Conservation (phyloP, 257 asterid species). For the Solanum clarkiae region DNA sequence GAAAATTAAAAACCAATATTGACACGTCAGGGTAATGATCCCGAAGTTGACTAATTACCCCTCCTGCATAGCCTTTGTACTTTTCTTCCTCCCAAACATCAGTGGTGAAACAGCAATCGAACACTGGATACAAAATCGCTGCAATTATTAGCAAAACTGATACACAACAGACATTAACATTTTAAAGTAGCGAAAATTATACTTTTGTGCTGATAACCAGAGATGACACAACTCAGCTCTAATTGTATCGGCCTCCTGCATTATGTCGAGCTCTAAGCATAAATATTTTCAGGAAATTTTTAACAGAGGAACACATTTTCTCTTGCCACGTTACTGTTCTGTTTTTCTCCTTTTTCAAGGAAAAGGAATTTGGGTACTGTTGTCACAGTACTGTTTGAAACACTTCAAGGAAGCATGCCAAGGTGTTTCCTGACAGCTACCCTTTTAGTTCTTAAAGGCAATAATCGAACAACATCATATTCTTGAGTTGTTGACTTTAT, state of each 20-base stretch:
- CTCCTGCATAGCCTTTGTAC: slow-evolving; percentile 64
- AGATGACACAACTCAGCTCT: not conserved
- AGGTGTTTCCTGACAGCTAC: not conserved
- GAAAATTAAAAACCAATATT: slow-evolving; percentile 75
- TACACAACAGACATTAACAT: not conserved
- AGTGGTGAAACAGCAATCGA: slow-evolving; percentile 85
- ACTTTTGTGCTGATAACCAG: not conserved
- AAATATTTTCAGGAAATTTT: not conserved
- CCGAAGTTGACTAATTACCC: slow-evolving; percentile 54
- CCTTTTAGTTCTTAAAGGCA: not conserved
- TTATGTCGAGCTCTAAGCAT: not conserved
- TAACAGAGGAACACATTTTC: not conserved
- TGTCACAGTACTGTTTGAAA: not conserved
- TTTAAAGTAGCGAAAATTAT: not conserved
- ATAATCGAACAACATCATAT: not conserved
- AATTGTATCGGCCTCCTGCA: not conserved
- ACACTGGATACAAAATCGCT: slow-evolving; percentile 34
- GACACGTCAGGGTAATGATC: slow-evolving; percentile 73
- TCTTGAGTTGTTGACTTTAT: not conserved
- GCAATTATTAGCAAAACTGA: not conserved
- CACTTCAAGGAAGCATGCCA: not conserved
- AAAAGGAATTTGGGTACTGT: not conserved
- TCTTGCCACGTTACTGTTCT: not conserved
- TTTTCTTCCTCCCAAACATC: slow-evolving; percentile 56
- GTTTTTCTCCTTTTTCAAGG: not conserved